These are phyloP conservation scores for Lentinula novae-zelandiae DNA, from an alignment of 1,284 basidiomycete genomes.

Conservation along the genomic window DNA sequence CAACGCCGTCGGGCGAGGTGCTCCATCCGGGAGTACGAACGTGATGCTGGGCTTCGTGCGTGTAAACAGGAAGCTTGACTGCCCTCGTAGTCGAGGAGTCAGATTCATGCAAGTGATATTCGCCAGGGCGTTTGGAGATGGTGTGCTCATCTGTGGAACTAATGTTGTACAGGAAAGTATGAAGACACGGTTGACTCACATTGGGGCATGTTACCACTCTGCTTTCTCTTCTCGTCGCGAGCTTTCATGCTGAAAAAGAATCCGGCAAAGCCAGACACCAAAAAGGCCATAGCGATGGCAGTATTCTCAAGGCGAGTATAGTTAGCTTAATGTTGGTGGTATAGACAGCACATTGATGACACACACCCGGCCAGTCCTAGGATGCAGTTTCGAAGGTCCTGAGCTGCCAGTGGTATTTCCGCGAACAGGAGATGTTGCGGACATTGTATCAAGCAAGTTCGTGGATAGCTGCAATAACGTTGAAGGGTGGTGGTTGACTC, in stretches of 20 bases:
- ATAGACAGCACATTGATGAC: too few relatives aligned
- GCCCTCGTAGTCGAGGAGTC: not conserved
- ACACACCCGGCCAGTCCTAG: not conserved
- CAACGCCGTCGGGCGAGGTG: not conserved
- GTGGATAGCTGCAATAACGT: not conserved
- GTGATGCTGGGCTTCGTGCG: constrained; percentile 10
- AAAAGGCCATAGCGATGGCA: constrained; percentile 3
- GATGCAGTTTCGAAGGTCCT: not conserved
- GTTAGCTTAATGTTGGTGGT: not conserved
- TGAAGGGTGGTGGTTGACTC: too few relatives aligned
- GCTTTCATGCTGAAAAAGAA: constrained; percentile 6
- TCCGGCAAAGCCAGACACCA: constrained; percentile 6
- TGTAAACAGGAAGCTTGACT: not conserved
- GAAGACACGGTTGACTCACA: not conserved
- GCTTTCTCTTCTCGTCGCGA: not conserved
- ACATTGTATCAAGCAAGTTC: not conserved
- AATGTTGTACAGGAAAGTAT: not conserved
- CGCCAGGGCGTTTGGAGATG: not conserved
- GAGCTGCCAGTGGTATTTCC: not conserved
- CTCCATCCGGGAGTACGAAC: constrained; percentile 1
- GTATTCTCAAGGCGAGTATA: not conserved
- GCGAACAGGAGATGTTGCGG: not conserved
- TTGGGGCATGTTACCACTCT: not conserved
- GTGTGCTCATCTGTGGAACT: not conserved
- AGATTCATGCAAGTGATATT: not conserved